Base-by-base conservation (phyloP, 2,329 filamentous ascomycete genomes). In the Fusarium sp. region DNA sequence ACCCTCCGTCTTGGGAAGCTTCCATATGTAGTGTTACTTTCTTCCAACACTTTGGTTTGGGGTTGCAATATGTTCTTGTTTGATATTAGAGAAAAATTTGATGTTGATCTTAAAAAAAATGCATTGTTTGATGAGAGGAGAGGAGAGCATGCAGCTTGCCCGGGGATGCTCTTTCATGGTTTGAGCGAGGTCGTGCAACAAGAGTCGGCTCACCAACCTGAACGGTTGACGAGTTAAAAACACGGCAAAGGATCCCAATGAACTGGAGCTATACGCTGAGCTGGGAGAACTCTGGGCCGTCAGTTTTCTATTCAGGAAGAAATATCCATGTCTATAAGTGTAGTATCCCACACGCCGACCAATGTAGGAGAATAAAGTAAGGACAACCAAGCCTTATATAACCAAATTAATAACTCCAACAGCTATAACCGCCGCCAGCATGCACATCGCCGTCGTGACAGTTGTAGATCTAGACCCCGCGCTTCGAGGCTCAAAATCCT, bases 401-500 rank as follows among this genome's bases (percentile, higher is more conserved):
- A 31, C 13, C 45, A 31, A 31, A 14, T 25, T 22, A 60, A 65
- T 22, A 6, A 70, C 6, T 14, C 56, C 72, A 36, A 50, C 40
- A 3, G 31, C 16, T 10, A 60, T 8, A 22, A 25, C 60, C 31
- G 45, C 7, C 33, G 13, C 42, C 16, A 65, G 42, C n/a, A 62
- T 4, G 16, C 36, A 73, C 9, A 20, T 22, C 18, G 57, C n/a
- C 2, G 42, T n/a, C 1, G 45, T 52, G 18, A 3, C 7, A 9
- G 18, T 58, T 22, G 35, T 8, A 31, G 62, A 54, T 13, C 27
- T 11, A 4, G 47, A 60, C 4, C 52, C 68, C 22, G 27, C 35
- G 5, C 33, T 27, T 38, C 18, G 18, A 18, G 75, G 75, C 10
- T 77, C 71, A 3, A 77, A 10, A 29, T 73, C 70, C 57, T 63